Evolutionary conservation across 2,329 filamentous ascomycete species (phyloP).

Genomic region (Phialocephala subalpina): DNA sequence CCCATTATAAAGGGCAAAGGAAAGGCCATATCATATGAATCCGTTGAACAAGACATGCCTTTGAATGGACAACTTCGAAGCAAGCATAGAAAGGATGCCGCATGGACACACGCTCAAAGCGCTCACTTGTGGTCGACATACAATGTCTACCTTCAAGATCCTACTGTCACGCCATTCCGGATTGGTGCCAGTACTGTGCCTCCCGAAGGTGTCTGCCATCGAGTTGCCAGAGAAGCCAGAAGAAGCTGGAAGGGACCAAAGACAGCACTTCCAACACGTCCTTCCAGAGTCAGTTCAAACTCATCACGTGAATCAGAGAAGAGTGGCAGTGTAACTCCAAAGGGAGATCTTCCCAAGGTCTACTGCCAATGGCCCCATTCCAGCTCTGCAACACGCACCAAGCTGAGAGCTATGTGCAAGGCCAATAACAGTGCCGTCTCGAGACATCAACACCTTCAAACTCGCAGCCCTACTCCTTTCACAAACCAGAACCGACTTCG

Average conservation of each 20-base stretch:
- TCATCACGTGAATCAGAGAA: constrained; percentile 44
- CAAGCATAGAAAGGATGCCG: constrained; percentile 51
- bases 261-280: constrained; percentile 36
- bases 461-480: constrained; percentile 64
- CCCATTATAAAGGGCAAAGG: constrained; percentile 38
- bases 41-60: constrained; percentile 14
- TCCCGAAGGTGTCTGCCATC: constrained; percentile 69
- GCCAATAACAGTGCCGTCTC: constrained; percentile 53
- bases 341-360: constrained; percentile 52
- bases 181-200: constrained; percentile 70
- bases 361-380: constrained; percentile 72
- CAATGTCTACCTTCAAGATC: constrained; percentile 70
- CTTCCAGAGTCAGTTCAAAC: constrained; percentile 2
- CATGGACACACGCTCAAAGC: constrained; percentile 72
- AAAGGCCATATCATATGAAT: constrained; percentile 25
- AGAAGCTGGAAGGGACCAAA: constrained; percentile 72
- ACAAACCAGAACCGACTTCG: constrained; percentile 59
- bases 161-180: constrained; percentile 71
- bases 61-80: constrained; percentile 39
- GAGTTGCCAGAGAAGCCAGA: constrained; percentile 71
- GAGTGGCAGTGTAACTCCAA: constrained; percentile 65
- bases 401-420: constrained; percentile 70
- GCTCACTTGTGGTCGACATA: constrained; percentile 73
- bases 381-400: constrained; percentile 66
- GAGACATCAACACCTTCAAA: constrained; percentile 54